Conservation (phyloP, 2,329 filamentous ascomycete species). For the Didymella pinodella region DNA sequence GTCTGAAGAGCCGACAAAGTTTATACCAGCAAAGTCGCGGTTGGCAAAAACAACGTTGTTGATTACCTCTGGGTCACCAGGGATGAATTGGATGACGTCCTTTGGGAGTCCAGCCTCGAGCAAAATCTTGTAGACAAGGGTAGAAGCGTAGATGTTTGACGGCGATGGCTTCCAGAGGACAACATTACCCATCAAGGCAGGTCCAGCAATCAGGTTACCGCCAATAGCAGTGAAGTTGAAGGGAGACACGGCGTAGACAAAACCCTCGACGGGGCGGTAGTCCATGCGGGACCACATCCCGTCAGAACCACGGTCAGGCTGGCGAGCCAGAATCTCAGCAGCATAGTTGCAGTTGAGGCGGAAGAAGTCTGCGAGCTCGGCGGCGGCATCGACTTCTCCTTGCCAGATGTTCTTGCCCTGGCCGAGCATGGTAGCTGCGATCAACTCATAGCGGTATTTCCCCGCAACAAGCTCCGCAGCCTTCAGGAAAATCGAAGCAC, state of each 20-base stretch:
- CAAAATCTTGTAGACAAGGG: slow-evolving; percentile 86
- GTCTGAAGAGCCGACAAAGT: slow-evolving; percentile 89
- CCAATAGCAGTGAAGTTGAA: slow-evolving; percentile 98
- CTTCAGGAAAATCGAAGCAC: slow-evolving; percentile 92
- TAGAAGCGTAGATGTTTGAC: slow-evolving; percentile 83
- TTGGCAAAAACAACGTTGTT: slow-evolving; percentile 78
- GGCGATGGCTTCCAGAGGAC: slow-evolving; percentile 95
- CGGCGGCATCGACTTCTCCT: slow-evolving; percentile 93
- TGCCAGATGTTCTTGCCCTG: slow-evolving; percentile 99
- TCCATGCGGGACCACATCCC: slow-evolving; percentile 89
- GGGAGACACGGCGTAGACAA: slow-evolving; percentile 90
- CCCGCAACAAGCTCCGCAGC: slow-evolving; percentile 86
- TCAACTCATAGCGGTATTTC: slow-evolving; percentile 94
- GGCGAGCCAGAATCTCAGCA: slow-evolving; percentile 84
- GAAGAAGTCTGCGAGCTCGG: slow-evolving; percentile 89
- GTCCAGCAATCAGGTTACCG: slow-evolving; percentile 81
- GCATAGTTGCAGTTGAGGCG: slow-evolving; percentile 92
- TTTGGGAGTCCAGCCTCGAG: slow-evolving; percentile 88
- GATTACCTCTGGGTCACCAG: slow-evolving; percentile 82
- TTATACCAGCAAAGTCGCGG: slow-evolving; percentile 82
- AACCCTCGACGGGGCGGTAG: slow-evolving; percentile 87
- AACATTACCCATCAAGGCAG: slow-evolving; percentile 89
- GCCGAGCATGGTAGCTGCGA: slow-evolving; percentile 92
- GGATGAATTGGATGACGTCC: slow-evolving; percentile 90
- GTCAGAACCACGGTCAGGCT: slow-evolving; percentile 79